A percentile compares a stretch with the other conserved stretches of the same genome.
phyloP scores from a whole-genome alignment of 495 filamentous ascomycete species.

The Margaritispora aquatica region DNA sequence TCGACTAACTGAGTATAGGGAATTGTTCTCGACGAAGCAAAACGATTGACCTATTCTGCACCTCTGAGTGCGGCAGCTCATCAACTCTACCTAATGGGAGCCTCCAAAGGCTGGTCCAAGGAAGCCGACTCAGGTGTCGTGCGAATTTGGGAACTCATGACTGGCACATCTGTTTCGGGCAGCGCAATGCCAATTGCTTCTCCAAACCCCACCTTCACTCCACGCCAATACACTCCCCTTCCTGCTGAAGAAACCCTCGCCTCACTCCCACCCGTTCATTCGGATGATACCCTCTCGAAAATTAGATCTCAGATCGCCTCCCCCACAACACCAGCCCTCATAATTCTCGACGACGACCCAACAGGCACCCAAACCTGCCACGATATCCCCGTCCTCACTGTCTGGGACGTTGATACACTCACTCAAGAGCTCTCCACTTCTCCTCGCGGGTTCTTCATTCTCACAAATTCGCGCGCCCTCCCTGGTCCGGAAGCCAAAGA shows the following conservation, averaged over 20 bases:
- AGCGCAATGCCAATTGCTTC: background rate
- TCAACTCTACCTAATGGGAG: constrained; percentile 5
- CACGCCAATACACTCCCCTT: constrained; percentile 5
- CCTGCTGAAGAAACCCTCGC: background rate
- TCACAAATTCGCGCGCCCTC: constrained; percentile 49
- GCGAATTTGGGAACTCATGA: constrained; percentile 8
- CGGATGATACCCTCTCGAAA: background rate
- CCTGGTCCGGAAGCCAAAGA: constrained; percentile 34
- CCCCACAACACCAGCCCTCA: constrained; percentile 25
- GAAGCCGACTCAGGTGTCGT: constrained; percentile 12
- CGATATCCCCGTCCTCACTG: constrained; percentile 48
- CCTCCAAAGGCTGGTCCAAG: constrained; percentile 6
- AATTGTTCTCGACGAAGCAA: constrained; percentile 10
- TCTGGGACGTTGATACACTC: constrained; percentile 40
- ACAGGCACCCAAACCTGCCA: constrained; percentile 54
- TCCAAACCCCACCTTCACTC: background rate
- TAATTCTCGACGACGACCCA: constrained; percentile 50
- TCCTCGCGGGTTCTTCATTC: constrained; percentile 45
- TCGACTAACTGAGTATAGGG: background rate
- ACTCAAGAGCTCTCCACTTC: constrained; percentile 32
- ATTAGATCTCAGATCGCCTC: constrained; percentile 1
- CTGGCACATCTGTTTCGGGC: constrained; percentile 1
- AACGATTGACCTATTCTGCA: background rate
- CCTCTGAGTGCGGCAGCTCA: constrained; percentile 7
- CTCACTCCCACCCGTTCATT: background rate